Percentiles rank a stretch among this genome's conserved stretches.
These are phyloP conservation scores for Talaromyces sp. DNA, from an alignment of 2,329 filamentous ascomycete species.

Conservation along the genomic window DNA sequence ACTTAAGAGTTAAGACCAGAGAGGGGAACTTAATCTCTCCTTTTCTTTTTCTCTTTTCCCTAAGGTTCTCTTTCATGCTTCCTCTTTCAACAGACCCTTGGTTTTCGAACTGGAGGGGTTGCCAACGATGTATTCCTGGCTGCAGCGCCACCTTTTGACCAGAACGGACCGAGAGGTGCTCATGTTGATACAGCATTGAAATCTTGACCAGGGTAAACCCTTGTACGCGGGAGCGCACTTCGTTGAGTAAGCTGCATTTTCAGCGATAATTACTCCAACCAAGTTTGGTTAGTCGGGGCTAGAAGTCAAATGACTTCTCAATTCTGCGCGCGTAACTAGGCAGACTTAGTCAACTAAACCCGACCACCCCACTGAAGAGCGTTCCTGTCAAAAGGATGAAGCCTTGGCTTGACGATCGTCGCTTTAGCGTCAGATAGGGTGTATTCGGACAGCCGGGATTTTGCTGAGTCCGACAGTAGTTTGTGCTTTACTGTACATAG, in stretches of 20 bases:
- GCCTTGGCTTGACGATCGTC: constrained; percentile 12
- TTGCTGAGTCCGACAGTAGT: constrained; percentile 4
- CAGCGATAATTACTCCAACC: neutral
- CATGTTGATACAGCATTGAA: neutral
- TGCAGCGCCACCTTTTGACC: neutral
- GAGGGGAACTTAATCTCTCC: neutral
- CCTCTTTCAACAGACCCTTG: neutral
- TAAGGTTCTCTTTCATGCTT: neutral
- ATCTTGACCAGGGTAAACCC: neutral
- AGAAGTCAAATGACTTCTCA: constrained; percentile 15
- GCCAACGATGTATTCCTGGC: neutral
- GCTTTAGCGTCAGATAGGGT: constrained; percentile 8
- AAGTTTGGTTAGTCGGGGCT: neutral
- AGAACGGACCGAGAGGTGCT: neutral
- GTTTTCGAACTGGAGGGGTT: neutral
- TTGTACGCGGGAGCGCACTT: neutral
- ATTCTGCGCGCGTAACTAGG: constrained; percentile 10
- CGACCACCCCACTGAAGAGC: constrained; percentile 2
- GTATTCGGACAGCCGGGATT: constrained; percentile 1
- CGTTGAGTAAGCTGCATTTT: constrained; percentile 5
- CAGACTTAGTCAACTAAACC: neutral
- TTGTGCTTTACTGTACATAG: neutral
- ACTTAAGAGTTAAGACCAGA: neutral
- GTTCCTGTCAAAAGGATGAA: constrained; percentile 11
- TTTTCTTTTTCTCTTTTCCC: neutral